These are phyloP conservation scores for Dipodascopsis uninucleata DNA, from an alignment of 805 yeast genomes.

Conservation along the genomic window DNA sequence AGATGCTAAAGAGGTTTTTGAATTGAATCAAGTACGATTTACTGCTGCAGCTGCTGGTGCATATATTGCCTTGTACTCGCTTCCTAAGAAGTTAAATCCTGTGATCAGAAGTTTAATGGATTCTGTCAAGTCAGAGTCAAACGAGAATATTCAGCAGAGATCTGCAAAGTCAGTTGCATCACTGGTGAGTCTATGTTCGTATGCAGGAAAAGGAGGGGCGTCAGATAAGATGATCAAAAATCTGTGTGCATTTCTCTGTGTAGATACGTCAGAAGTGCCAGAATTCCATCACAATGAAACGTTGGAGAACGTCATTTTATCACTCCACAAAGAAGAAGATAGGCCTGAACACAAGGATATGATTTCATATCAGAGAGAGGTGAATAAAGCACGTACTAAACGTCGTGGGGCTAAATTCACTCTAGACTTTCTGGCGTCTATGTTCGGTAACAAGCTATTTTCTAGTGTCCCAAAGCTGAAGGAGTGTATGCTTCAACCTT, in stretches of 20 bases:
- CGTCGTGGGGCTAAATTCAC: slow-evolving; percentile 79
- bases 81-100: slow-evolving; percentile 89
- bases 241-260: slow-evolving; percentile 87
- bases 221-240: slow-evolving; percentile 87
- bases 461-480: slow-evolving; percentile 61
- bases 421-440: slow-evolving; percentile 53
- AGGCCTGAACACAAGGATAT: slow-evolving; percentile 55
- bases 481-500: slow-evolving; percentile 62
- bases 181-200: slow-evolving; percentile 58
- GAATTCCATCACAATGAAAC: slow-evolving; percentile 69
- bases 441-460: slow-evolving; percentile 56
- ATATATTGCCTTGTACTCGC: slow-evolving; percentile 48
- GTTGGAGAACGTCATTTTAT: slow-evolving; percentile 55
- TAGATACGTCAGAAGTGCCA: slow-evolving; percentile 93
- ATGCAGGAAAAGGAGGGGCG: slow-evolving; percentile 60
- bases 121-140: slow-evolving; percentile 73
- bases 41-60: slow-evolving; percentile 77
- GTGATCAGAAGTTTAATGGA: slow-evolving; percentile 89
- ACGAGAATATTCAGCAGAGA: slow-evolving; percentile 60
- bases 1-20: slow-evolving; percentile 57
- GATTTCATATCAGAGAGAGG: slow-evolving; percentile 56
- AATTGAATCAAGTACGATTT: slow-evolving; percentile 49
- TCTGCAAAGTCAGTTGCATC: slow-evolving; percentile 66
- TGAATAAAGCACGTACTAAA: slow-evolving; percentile 72
- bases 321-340: slow-evolving; percentile 75